Evolutionary conservation across 192 early-diverging fungal species (phyloP).

Genomic region (Coemansia sp.): DNA sequence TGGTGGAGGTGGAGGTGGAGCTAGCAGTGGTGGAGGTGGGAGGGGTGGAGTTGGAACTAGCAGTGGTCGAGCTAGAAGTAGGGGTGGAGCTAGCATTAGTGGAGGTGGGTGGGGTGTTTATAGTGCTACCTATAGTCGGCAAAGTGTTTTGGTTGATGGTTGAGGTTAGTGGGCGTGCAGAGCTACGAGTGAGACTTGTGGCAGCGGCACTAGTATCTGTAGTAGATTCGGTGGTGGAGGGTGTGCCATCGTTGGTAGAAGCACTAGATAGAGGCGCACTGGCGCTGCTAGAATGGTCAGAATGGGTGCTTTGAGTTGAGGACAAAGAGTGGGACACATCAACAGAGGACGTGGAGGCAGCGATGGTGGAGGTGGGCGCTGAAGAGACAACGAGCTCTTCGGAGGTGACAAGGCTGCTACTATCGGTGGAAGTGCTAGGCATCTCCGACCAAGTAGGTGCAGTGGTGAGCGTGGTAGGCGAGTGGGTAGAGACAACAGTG

Average conservation of each 20-base stretch:
- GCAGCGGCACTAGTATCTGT: not conserved
- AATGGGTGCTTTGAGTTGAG: not conserved
- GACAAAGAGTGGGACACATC: not conserved
- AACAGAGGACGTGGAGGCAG: not conserved
- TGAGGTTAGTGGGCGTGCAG: conserved; percentile 4
- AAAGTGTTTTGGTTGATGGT: conserved; percentile 6
- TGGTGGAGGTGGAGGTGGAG: not conserved
- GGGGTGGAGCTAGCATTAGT: not conserved
- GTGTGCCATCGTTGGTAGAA: not conserved
- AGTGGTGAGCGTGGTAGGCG: conserved; percentile 1
- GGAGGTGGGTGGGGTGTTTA: not conserved
- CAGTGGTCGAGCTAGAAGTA: not conserved
- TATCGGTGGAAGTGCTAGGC: not conserved
- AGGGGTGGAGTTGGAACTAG: not conserved
- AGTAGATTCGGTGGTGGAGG: not conserved
- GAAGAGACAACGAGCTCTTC: not conserved
- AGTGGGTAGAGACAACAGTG: not conserved
- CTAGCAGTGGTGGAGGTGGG: not conserved
- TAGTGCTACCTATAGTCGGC: conserved; percentile 4
- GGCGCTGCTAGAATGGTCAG: not conserved
- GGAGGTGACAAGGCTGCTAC: not conserved
- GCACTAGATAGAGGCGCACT: not conserved
- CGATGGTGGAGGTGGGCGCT: not conserved
- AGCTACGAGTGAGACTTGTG: conserved; percentile 1
- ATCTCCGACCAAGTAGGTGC: not conserved